Percentiles rank a stretch among this genome's conserved stretches.
These are phyloP conservation scores for Diplodia intermedia DNA, from an alignment of 2,329 filamentous ascomycete species.

Conservation along the genomic window DNA sequence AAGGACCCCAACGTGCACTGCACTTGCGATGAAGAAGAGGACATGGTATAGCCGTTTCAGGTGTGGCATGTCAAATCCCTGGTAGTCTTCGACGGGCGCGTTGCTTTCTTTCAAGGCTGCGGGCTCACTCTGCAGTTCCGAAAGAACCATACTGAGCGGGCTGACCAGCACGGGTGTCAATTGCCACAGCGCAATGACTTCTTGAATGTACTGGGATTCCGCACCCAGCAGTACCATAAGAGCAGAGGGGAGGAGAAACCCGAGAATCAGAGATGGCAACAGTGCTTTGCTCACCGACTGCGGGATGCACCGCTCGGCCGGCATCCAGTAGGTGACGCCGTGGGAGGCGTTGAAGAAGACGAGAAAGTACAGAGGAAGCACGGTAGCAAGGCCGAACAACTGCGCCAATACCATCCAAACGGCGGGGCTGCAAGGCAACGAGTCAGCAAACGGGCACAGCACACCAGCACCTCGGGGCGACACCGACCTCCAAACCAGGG, in stretches of 20 bases:
- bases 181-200: conserved; percentile 5
- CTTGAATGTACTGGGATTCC: not conserved
- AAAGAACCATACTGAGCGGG: not conserved
- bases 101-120: not conserved
- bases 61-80: not conserved
- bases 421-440: not conserved
- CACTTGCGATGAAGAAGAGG: conserved; percentile 1
- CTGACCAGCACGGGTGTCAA: not conserved
- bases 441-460: not conserved
- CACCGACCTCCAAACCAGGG: not conserved
- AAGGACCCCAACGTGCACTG: not conserved
- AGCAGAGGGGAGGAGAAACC: not conserved
- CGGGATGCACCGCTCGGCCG: conserved; percentile 2
- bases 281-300: not conserved
- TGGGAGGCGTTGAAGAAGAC: not conserved
- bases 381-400: not conserved
- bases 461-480: too few relatives aligned
- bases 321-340: conserved; percentile 19
- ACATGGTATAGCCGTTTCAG: not conserved
- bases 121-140: not conserved
- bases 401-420: not conserved
- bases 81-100: conserved; percentile 3
- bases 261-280: not conserved
- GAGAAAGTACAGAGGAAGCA: conserved; percentile 11
- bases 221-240: not conserved